Evolutionary conservation across 2,329 filamentous ascomycete genomes (phyloP).

Genomic region (Pseudocercospora macadamiae): DNA sequence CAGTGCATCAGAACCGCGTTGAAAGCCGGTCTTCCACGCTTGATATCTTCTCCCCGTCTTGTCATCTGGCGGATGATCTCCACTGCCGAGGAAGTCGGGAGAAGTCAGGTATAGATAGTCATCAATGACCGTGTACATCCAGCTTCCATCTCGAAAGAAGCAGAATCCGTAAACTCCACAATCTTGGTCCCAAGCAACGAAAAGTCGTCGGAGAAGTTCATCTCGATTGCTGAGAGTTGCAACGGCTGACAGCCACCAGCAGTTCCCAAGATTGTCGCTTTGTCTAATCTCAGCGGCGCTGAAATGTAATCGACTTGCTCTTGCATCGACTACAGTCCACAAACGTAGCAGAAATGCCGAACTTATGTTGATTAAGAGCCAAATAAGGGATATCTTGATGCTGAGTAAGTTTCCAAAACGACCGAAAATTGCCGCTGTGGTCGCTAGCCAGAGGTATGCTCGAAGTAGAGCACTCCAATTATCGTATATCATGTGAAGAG

Average conservation of each 20-base stretch:
- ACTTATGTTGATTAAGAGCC: neutral
- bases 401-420: neutral
- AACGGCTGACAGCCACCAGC: conserved; percentile 79
- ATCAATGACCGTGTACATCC: conserved; percentile 87
- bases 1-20: conserved; percentile 72
- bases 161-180: conserved; percentile 83
- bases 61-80: conserved; percentile 39
- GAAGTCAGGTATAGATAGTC: conserved; percentile 84
- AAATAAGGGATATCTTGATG: neutral
- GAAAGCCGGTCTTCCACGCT: conserved; percentile 61
- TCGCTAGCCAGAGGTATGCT: neutral
- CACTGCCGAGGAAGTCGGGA: conserved; percentile 71
- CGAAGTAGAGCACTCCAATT: neutral
- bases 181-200: conserved; percentile 69
- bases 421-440: neutral
- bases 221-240: conserved; percentile 74
- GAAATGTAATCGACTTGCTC: conserved; percentile 34
- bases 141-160: conserved; percentile 80
- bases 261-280: conserved; percentile 71
- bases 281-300: conserved; percentile 76
- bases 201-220: conserved; percentile 72
- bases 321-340: conserved; percentile 29
- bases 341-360: neutral
- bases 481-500: neutral
- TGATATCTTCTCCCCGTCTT: conserved; percentile 57